Evolutionary conservation across 2,329 filamentous ascomycete species (phyloP).

Genomic region (Thermoascus crustaceus): DNA sequence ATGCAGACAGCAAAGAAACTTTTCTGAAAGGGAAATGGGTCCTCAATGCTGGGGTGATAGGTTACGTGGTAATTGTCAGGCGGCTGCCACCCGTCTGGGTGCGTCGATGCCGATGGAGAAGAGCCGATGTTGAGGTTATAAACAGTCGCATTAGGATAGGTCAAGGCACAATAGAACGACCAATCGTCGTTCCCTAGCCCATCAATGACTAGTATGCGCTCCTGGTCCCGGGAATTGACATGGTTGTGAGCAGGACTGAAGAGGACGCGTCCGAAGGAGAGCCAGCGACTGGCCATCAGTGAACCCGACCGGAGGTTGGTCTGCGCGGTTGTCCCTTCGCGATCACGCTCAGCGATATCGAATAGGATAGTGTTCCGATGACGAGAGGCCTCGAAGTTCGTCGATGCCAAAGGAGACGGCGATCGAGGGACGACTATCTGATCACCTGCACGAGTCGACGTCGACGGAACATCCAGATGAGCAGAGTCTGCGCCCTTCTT

Average conservation of each 20-base stretch:
- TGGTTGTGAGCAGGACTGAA: constrained; percentile 44
- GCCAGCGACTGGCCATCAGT: constrained; percentile 43
- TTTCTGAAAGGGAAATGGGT: constrained; percentile 40
- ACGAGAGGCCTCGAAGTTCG: constrained; percentile 21
- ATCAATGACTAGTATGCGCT: constrained; percentile 41
- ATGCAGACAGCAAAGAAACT: constrained; percentile 40
- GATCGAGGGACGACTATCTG: constrained; percentile 21
- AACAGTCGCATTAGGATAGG: constrained; percentile 38
- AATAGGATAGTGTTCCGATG: constrained; percentile 27
- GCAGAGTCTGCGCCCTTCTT: constrained; percentile 16
- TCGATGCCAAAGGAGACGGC: constrained; percentile 13
- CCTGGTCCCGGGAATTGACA: constrained; percentile 31
- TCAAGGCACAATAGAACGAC: constrained; percentile 45
- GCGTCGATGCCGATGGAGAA: constrained; percentile 22
- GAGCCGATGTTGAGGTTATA: constrained; percentile 36
- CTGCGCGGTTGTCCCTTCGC: constrained; percentile 32
- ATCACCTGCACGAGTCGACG: constrained; percentile 14
- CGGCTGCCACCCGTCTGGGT: constrained; percentile 36
- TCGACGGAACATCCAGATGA: constrained; percentile 14
- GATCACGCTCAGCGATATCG: constrained; percentile 35
- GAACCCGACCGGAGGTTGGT: constrained; percentile 43
- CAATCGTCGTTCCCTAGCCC: constrained; percentile 45
- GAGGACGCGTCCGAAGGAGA: constrained; percentile 43
- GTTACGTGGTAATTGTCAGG: constrained; percentile 37
- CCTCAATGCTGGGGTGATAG: constrained; percentile 33